Evolutionary conservation across 1,139 yeast genomes (phyloP).

Genomic region (Pichia sp.): DNA sequence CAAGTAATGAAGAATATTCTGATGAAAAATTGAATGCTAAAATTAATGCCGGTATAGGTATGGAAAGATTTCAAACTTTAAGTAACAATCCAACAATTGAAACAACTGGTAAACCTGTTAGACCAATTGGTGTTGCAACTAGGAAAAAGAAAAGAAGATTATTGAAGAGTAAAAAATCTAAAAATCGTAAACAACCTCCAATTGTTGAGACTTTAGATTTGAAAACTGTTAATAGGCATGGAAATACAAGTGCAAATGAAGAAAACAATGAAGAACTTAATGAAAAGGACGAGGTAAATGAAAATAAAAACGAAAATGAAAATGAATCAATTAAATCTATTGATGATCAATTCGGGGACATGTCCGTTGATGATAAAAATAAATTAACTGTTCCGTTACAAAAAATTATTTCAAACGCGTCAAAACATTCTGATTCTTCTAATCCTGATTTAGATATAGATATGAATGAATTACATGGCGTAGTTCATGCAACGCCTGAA

Average conservation of each 20-base stretch:
- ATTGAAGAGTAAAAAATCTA: constrained; percentile 31
- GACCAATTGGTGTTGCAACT: constrained; percentile 76
- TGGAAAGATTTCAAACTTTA: constrained; percentile 14
- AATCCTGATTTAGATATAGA: background rate
- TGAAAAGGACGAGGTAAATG: constrained; percentile 26
- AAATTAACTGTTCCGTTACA: constrained; percentile 10
- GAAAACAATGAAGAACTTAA: constrained; percentile 19
- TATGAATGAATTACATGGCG: constrained; percentile 6
- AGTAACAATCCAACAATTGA: constrained; percentile 34
- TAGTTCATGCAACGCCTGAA: constrained; percentile 13
- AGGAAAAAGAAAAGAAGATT: constrained; percentile 36
- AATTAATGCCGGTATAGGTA: constrained; percentile 16
- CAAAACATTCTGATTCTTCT: background rate
- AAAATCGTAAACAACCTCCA: constrained; percentile 23
- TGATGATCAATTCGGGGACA: background rate
- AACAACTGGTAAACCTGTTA: constrained; percentile 59
- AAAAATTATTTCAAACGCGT: constrained; percentile 9
- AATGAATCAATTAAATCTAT: constrained; percentile 12
- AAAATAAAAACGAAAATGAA: constrained; percentile 30
- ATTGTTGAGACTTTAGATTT: constrained; percentile 24
- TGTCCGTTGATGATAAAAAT: background rate
- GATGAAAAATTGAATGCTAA: constrained; percentile 14
- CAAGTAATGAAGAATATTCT: constrained; percentile 9
- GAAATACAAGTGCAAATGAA: constrained; percentile 17
- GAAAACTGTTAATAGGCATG: constrained; percentile 15